These are phyloP conservation scores for Hyparrhenia diplandra DNA, from an alignment of 176 grass and related monocot species.

Conservation along the genomic window DNA sequence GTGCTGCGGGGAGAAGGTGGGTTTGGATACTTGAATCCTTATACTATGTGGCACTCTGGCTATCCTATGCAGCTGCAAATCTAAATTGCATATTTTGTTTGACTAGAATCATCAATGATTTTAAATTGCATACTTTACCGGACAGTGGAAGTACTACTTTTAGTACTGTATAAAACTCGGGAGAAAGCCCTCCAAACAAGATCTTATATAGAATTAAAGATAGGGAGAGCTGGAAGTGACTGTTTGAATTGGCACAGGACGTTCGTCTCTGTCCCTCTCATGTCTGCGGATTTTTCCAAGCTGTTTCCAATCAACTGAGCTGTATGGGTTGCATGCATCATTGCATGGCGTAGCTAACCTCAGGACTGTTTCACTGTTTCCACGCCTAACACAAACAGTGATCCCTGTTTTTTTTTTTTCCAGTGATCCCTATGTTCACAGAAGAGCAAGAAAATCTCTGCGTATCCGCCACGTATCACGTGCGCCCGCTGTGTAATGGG, in stretches of 20 bases:
- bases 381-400: not conserved
- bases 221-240: not conserved
- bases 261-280: not conserved
- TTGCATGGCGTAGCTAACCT: not conserved
- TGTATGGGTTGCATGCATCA: not conserved
- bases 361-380: not conserved
- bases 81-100: too few relatives aligned
- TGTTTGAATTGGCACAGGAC: not conserved
- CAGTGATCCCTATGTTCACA: too few relatives aligned
- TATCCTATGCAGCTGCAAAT: too few relatives aligned
- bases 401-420: too few relatives aligned
- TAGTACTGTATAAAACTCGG: too few relatives aligned
- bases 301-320: not conserved
- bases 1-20: too few relatives aligned
- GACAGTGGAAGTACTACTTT: too few relatives aligned
- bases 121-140: too few relatives aligned
- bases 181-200: not conserved
- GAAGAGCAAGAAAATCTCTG: not conserved
- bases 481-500: not conserved
- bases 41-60: too few relatives aligned
- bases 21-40: too few relatives aligned
- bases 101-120: too few relatives aligned
- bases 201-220: not conserved
- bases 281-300: not conserved
- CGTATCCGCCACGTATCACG: not conserved